Evolutionary conservation across 164 flowering plant species (phyloP).

Genomic region (Aristolochia californica): DNA sequence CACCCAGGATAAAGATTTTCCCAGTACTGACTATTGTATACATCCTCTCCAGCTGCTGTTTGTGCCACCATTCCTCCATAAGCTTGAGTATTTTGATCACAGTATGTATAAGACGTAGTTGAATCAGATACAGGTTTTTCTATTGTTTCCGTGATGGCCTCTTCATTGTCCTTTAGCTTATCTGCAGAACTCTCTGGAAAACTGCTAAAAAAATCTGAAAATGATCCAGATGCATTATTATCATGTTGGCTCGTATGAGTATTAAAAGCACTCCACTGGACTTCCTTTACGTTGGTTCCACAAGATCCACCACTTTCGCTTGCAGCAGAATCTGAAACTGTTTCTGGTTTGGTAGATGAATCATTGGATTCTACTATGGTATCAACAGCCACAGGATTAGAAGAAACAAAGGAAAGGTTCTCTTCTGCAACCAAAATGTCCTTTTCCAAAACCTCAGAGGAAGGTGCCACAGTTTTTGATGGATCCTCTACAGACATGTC

Average conservation of each 20-base stretch:
- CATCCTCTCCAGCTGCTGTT: slow-evolving; percentile 21
- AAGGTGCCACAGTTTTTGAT: not conserved
- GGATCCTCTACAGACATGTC: slow-evolving; percentile 8
- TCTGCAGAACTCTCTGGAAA: slow-evolving; percentile 25
- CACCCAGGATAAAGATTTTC: slow-evolving; percentile 88
- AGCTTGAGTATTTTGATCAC: slow-evolving; percentile 15
- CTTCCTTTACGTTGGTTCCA: slow-evolving; percentile 51
- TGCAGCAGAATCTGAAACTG: slow-evolving; percentile 10
- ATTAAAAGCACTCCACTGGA: slow-evolving; percentile 68
- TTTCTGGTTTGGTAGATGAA: slow-evolving; percentile 10
- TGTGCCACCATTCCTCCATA: slow-evolving; percentile 20
- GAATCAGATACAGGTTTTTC: slow-evolving; percentile 10
- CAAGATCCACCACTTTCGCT: slow-evolving; percentile 22
- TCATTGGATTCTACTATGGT: slow-evolving; percentile 12
- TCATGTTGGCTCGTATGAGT: slow-evolving; percentile 27
- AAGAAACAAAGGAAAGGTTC: slow-evolving; percentile 16
- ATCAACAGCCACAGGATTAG: slow-evolving; percentile 18
- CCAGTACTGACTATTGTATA: slow-evolving; percentile 49
- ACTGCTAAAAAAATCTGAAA: slow-evolving; percentile 56
- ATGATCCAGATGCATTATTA: slow-evolving; percentile 41
- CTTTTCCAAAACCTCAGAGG: slow-evolving; percentile 7
- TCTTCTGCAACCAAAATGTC: slow-evolving; percentile 12
- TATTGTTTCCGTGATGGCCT: slow-evolving; percentile 6
- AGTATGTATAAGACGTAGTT: slow-evolving; percentile 12
- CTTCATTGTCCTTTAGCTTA: slow-evolving; percentile 10